Evolutionary conservation across 2,329 filamentous ascomycete genomes (phyloP).

Genomic region (Trichoderma sp.): DNA sequence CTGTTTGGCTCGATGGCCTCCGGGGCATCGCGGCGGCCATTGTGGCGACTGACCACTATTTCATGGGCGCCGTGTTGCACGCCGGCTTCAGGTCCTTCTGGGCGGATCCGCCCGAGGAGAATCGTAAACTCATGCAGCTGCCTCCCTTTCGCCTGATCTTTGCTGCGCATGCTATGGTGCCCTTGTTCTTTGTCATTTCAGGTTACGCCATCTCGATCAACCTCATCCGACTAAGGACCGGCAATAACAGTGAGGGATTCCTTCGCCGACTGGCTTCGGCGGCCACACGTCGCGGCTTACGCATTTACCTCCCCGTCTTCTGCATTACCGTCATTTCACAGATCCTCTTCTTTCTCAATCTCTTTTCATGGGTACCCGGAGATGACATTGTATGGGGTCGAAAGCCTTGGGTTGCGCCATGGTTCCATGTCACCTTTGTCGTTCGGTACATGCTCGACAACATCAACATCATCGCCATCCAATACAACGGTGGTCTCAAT

Average conservation of each 20-base stretch:
- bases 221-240: background rate
- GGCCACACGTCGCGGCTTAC: slow-evolving; percentile 9
- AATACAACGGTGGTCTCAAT: slow-evolving; percentile 6
- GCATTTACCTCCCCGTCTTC: slow-evolving; percentile 7
- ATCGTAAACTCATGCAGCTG: slow-evolving; percentile 2
- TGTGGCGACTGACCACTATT: slow-evolving; percentile 15
- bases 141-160: slow-evolving; percentile 4
- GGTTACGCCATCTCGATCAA: slow-evolving; percentile 14
- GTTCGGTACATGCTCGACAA: slow-evolving; percentile 15
- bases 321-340: slow-evolving; percentile 10
- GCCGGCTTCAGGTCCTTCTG: slow-evolving; percentile 17
- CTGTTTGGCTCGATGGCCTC: slow-evolving; percentile 13
- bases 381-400: slow-evolving; percentile 10
- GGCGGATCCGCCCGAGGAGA: slow-evolving; percentile 13
- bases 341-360: slow-evolving; percentile 11
- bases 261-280: slow-evolving; percentile 8
- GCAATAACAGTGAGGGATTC: background rate
- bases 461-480: slow-evolving; percentile 14
- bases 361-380: background rate
- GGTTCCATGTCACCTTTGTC: slow-evolving; percentile 14
- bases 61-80: slow-evolving; percentile 11
- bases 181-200: slow-evolving; percentile 13
- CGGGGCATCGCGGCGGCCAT: slow-evolving; percentile 16
- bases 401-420: background rate
- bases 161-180: slow-evolving; percentile 14